Conservation (phyloP, 495 filamentous ascomycete genomes). For the Penicillium maclennaniae region DNA sequence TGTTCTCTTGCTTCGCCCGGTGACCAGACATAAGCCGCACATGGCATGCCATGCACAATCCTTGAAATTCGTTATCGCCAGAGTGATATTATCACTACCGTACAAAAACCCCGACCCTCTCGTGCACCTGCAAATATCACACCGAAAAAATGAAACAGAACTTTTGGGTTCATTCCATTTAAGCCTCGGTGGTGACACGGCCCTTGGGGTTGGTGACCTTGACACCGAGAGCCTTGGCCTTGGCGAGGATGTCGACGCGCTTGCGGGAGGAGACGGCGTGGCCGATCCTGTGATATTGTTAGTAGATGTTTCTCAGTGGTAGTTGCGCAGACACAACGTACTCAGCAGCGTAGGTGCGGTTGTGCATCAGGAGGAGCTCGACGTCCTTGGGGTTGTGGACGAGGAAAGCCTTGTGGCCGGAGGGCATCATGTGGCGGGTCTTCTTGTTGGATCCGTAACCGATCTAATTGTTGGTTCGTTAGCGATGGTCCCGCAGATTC, state of each 20-base stretch:
- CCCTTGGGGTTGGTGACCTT: constrained; percentile 99
- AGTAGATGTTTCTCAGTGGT: not conserved
- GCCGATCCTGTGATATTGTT: constrained; percentile 66
- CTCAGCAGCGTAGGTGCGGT: constrained; percentile 97
- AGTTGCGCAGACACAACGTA: constrained; percentile 47
- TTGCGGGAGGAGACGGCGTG: constrained; percentile 97
- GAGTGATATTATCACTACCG: constrained; percentile 29
- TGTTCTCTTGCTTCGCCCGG: constrained; percentile 29
- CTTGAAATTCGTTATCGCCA: constrained; percentile 37
- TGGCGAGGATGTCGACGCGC: constrained; percentile 91
- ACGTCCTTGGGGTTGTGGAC: constrained; percentile 94
- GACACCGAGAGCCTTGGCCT: constrained; percentile 93
- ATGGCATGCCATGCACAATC: constrained; percentile 33
- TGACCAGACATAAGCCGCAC: constrained; percentile 28
- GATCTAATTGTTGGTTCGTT: constrained; percentile 55
- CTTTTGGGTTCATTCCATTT: constrained; percentile 46
- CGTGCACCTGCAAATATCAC: constrained; percentile 22
- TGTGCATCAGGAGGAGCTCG: constrained; percentile 99
- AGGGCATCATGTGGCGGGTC: constrained; percentile 97
- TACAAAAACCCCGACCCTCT: constrained; percentile 31
- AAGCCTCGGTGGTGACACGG: constrained; percentile 95
- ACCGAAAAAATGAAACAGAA: constrained; percentile 30
- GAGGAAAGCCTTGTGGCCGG: constrained; percentile 99
- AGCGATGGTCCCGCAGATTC: not conserved
- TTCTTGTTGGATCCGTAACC: constrained; percentile 98